These are phyloP conservation scores for Groenewaldozyma auringiensis DNA, from an alignment of 1,139 yeast species.

Conservation along the genomic window DNA sequence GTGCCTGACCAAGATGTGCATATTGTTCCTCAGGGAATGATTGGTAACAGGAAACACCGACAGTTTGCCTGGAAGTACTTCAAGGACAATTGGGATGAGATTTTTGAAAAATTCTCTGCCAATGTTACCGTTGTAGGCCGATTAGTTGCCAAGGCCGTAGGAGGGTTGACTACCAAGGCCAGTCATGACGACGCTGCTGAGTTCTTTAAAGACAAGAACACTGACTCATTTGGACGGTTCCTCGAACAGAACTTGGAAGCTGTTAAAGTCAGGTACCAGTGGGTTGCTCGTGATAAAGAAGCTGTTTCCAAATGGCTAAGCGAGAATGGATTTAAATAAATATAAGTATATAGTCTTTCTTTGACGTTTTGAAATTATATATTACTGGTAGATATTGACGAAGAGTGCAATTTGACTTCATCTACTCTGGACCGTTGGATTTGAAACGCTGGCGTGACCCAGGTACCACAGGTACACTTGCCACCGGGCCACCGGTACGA, in stretches of 20 bases:
- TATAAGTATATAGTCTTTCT: too few relatives aligned
- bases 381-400: neutral
- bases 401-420: constrained; percentile 28
- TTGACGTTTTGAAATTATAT: neutral
- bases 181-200: constrained; percentile 39
- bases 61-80: constrained; percentile 54
- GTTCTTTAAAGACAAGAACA: constrained; percentile 51
- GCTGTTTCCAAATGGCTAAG: constrained; percentile 30
- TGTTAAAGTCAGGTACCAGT: constrained; percentile 24
- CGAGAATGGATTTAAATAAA: constrained; percentile 7
- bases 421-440: constrained; percentile 77
- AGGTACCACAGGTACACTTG: constrained; percentile 87
- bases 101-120: constrained; percentile 43
- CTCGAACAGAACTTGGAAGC: constrained; percentile 29
- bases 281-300: constrained; percentile 27
- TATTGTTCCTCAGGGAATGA: constrained; percentile 66
- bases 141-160: constrained; percentile 47
- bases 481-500: constrained; percentile 94
- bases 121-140: constrained; percentile 61
- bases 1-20: constrained; percentile 71
- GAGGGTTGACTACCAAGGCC: constrained; percentile 40
- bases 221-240: constrained; percentile 33
- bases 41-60: constrained; percentile 55
- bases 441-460: constrained; percentile 93
- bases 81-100: constrained; percentile 43